Evolutionary conservation across 345 rosid species (phyloP), one percentile per base, ranked within the genome.

Genomic region (Isatis tinctoria): DNA sequence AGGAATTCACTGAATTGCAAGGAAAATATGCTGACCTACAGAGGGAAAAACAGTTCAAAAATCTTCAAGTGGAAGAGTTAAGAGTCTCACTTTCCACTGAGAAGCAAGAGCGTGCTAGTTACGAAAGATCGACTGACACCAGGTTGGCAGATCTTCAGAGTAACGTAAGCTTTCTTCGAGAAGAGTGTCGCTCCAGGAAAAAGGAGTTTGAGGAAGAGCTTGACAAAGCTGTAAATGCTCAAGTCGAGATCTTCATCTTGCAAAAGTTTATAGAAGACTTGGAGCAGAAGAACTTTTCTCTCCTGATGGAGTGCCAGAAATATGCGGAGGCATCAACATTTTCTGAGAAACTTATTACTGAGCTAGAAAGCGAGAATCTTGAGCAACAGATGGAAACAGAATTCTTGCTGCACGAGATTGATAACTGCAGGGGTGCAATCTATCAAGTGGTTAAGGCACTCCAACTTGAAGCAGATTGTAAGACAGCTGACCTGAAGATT

Each of bases 131-230:
- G 4, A 88, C 91, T 45, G 90, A 90, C 72, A 74, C 84, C 40
- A 90, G 96, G 53, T 79, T 91, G 81, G 82, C 80, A 11, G 86
- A 80, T 78, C 81, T 94, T 37, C 96, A 91, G 79, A 86, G 74
- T 68, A 88, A 86, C 72, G 86, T 94, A 33, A 80, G 70, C 76
- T 58, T 80, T 51, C 85, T 94, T 70, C 88, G 87, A 52, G 95
- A 91, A 72, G 95, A 90, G 77, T 85, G 87, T 20, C 85, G 69
- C 70, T 76, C 83, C 35, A 84, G 91, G 67, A 83, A 79, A 85
- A 95, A 84, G 76, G 93, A 91, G 56, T 94, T 90, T 70, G 97
- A 90, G 83, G 98, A 91, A 78, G 96, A 91, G 65, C 86, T 94
- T 68, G 98, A 90, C 56, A 88, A 75, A 85, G 91, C 89, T 44